These are phyloP conservation scores for Melampsora larici-populina DNA, from an alignment of 1,284 basidiomycete genomes.

Conservation along the genomic window DNA sequence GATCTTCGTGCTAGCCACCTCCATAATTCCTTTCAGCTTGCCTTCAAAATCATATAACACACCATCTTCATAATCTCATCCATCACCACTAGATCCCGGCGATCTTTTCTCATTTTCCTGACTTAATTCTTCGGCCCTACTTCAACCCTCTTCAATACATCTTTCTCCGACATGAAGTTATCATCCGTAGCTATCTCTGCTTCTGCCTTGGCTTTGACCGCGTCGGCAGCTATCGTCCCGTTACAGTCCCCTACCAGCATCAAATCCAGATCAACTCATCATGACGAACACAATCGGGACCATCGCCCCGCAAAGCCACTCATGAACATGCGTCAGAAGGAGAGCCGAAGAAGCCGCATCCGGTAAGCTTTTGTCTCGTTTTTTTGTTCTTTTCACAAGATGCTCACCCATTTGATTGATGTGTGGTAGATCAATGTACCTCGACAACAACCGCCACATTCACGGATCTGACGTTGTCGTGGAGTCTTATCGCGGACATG, in stretches of 20 bases:
- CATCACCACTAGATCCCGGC: too few species aligned
- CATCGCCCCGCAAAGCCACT: neutral
- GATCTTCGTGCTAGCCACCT: too few species aligned
- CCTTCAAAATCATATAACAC: too few species aligned
- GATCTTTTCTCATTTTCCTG: too few species aligned
- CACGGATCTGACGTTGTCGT: too few species aligned
- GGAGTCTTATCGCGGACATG: too few species aligned
- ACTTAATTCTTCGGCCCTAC: too few species aligned
- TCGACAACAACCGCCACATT: too few species aligned
- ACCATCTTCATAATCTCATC: too few species aligned
- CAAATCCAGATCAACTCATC: neutral
- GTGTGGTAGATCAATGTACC: too few species aligned
- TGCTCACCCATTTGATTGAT: neutral
- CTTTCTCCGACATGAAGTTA: neutral
- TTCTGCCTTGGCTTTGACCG: neutral
- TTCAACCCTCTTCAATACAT: too few species aligned
- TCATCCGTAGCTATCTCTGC: neutral
- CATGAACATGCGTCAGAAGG: neutral
- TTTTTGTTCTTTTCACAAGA: neutral
- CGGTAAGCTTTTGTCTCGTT: neutral
- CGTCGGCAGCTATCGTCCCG: neutral
- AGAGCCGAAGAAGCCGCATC: neutral
- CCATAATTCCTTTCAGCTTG: too few species aligned
- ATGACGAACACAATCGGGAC: neutral
- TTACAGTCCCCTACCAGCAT: neutral